Evolutionary conservation across 345 rosid genomes (phyloP).

Genomic region (Chamaenerion angustifolium): DNA sequence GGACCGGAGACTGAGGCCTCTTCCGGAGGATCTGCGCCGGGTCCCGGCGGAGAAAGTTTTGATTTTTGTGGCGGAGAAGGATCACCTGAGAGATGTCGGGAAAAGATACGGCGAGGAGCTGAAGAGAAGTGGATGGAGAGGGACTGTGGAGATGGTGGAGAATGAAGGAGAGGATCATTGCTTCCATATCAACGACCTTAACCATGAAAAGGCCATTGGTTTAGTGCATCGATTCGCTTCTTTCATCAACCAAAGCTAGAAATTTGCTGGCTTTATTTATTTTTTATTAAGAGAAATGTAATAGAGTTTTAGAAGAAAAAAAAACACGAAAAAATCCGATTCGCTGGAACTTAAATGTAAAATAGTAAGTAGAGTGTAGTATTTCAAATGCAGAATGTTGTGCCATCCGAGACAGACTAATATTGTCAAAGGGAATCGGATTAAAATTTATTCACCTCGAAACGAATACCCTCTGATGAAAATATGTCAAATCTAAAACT

Average conservation of each 20-base stretch:
- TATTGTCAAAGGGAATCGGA: no score
- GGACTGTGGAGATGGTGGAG: slow-evolving; percentile 13
- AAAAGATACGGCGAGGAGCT: slow-evolving; percentile 15
- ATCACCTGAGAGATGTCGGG: slow-evolving; percentile 12
- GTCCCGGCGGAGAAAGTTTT: slow-evolving; percentile 22
- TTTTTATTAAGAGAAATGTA: no score
- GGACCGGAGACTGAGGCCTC: slow-evolving; percentile 31
- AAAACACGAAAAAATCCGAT: no score
- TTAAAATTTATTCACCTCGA: no score
- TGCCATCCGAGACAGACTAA: no score
- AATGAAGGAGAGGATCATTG: slow-evolving; percentile 13
- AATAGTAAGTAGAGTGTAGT: no score
- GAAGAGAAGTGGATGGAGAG: slow-evolving; percentile 24
- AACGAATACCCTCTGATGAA: no score
- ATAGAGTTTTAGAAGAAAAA: no score
- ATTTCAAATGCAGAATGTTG: no score
- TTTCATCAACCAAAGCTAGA: slow-evolving; percentile 7
- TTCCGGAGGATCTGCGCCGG: slow-evolving; percentile 14
- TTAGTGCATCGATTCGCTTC: slow-evolving; percentile 8
- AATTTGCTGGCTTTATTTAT: not conserved
- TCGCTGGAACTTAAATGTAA: no score
- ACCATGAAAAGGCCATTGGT: slow-evolving; percentile 6
- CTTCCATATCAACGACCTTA: slow-evolving; percentile 12
- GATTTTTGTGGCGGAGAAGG: slow-evolving; percentile 25
- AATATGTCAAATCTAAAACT: no score